Base-by-base conservation (phyloP, 495 filamentous ascomycete genomes). In the Sordaria brevicollis region DNA sequence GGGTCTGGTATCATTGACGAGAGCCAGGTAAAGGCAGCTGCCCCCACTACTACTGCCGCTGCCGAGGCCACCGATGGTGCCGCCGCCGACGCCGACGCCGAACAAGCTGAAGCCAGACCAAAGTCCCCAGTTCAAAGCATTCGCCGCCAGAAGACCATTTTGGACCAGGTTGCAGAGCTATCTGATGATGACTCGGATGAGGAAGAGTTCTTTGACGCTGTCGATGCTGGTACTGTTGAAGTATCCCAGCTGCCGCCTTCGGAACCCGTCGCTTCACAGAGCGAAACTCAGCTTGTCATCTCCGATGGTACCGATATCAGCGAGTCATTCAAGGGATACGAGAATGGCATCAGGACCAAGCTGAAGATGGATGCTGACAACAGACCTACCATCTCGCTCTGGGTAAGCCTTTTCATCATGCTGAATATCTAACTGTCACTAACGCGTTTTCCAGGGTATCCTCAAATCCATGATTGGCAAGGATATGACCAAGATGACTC, bases 401-500 rank as follows among this genome's bases (percentile, higher is more conserved):
- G 95, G 95, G 94, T 97, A 87, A 78, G 90, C n/a, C n/a, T n/a
- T 82, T 36, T 36, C 7, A 38, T 15, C 2, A 62, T n/a, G 5
- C 62, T 68, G 21, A 67, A 65, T 25, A 19, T n/a, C 15, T 19
- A 13, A 34, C 21, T 6, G 71, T 21, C 69, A 33, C 81, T 81
- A 70, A 83, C 33, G 13, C 21, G 6, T 70, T 35, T 41, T 19
- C 25, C 68, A 98, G 94, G 90, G 91, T 69, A 97, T 99, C 71
- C 81, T 99, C 65, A 98, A 98, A 83, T 99, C 95, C 43, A 99
- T 99, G 95, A 97, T 99, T 75, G 95, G 95, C 69, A 99, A 98
- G 78, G 95, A 99, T 77, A 98, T 99, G 95, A 99, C 95, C 21
- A 97, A 93, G 82, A 98, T 99, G 95, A 99, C 95, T 3, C 85